These are phyloP conservation scores for Kuraishia molischiana DNA, from an alignment of 805 yeast genomes.

Conservation along the genomic window DNA sequence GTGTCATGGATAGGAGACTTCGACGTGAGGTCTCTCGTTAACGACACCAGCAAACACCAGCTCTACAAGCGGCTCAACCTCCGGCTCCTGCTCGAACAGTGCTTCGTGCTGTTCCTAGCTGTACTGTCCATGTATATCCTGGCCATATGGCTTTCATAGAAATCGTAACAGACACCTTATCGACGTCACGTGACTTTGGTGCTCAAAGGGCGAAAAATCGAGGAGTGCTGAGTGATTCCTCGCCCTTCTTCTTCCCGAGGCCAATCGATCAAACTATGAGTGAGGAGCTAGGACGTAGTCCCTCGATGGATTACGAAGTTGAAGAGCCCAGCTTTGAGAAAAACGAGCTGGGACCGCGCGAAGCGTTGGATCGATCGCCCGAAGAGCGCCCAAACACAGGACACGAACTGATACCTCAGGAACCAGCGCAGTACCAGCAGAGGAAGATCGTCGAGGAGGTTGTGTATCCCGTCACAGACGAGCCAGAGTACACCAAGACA, in stretches of 20 bases:
- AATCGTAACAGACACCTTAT: too few species aligned
- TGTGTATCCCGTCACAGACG: conserved; percentile 21
- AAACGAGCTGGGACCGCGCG: too few species aligned
- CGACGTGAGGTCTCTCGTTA: not conserved
- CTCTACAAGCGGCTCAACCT: not conserved
- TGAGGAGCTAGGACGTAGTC: not conserved
- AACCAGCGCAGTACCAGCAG: too few species aligned
- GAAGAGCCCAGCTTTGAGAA: too few species aligned
- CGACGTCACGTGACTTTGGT: too few species aligned
- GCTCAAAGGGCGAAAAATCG: too few species aligned
- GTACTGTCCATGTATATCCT: conserved; percentile 1
- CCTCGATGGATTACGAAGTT: not conserved
- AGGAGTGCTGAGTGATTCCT: too few species aligned
- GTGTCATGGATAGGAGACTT: not conserved
- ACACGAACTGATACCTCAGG: conserved; percentile 1
- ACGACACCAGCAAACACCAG: not conserved
- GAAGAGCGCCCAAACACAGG: not conserved
- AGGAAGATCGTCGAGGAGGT: conserved; percentile 17
- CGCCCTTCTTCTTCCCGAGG: too few species aligned
- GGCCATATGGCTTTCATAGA: not conserved
- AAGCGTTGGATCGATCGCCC: too few species aligned
- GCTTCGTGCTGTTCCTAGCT: not conserved
- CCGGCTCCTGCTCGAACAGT: not conserved
- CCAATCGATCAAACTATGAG: too few species aligned
- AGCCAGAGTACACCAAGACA: conserved; percentile 26